Evolutionary conservation across 169 alveolate species (phyloP).

Genomic region (Amoebophrya sp.): DNA sequence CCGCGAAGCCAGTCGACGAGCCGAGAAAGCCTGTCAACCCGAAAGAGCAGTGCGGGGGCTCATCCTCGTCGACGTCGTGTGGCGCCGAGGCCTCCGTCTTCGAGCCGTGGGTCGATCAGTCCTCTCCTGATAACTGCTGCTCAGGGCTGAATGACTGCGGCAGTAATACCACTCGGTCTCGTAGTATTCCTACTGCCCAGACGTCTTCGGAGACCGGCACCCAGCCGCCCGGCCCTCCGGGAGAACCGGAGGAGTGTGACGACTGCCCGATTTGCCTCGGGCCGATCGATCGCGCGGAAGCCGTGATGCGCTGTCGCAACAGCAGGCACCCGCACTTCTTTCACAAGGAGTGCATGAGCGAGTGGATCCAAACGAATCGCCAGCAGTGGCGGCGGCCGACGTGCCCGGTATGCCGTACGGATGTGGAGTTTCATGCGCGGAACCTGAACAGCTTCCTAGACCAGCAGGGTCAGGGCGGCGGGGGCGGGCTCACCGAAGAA

Average conservation of each 20-base stretch:
- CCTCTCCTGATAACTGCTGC: no score
- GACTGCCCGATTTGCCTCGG: not conserved
- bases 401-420: not conserved
- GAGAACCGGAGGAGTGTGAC: not conserved
- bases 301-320: not conserved
- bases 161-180: no score
- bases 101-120: no score
- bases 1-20: no score
- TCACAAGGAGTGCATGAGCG: not conserved
- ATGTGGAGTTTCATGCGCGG: not conserved
- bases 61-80: no score
- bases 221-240: not conserved
- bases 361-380: not conserved
- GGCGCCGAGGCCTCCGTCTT: no score
- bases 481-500: not conserved
- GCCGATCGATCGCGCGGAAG: not conserved
- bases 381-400: not conserved
- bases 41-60: no score
- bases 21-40: no score
- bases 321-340: not conserved
- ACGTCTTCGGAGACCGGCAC: no score
- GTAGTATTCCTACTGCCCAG: no score
- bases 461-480: not conserved
- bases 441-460: not conserved
- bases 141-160: no score